Evolutionary conservation across 2,329 filamentous ascomycete species (phyloP).

Genomic region (Arthrobotrys conoides): DNA sequence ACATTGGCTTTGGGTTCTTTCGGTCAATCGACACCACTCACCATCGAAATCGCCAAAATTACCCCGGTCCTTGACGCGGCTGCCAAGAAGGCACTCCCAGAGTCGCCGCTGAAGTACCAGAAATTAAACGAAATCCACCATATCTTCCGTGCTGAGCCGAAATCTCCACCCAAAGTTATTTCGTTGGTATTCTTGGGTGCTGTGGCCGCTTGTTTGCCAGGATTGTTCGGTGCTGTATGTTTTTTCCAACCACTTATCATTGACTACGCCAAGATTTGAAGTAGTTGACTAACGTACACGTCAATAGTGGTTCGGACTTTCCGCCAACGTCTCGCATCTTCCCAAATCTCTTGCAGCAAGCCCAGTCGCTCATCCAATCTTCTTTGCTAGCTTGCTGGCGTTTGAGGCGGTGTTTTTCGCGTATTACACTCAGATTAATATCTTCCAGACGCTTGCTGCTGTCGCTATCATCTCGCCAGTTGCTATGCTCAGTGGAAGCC

Average conservation of each 20-base stretch:
- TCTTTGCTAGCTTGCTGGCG: slow-evolving; percentile 86
- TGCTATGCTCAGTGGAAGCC: slow-evolving; percentile 87
- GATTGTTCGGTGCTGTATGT: slow-evolving; percentile 77
- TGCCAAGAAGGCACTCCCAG: slow-evolving; percentile 70
- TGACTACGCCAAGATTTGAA: background rate
- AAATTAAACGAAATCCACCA: slow-evolving; percentile 89
- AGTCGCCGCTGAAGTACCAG: slow-evolving; percentile 80
- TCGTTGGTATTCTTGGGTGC: slow-evolving; percentile 82
- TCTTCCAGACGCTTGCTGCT: slow-evolving; percentile 88
- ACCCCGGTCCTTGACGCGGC: slow-evolving; percentile 74
- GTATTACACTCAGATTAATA: slow-evolving; percentile 92
- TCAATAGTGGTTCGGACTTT: slow-evolving; percentile 81
- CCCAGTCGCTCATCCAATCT: slow-evolving; percentile 84
- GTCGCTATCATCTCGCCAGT: slow-evolving; percentile 77
- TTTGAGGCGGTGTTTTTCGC: slow-evolving; percentile 95
- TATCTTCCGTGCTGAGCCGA: slow-evolving; percentile 84
- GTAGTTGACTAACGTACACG: slow-evolving; percentile 10
- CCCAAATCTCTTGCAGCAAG: slow-evolving; percentile 80
- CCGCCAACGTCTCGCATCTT: slow-evolving; percentile 85
- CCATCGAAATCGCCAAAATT: slow-evolving; percentile 74
- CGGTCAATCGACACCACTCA: slow-evolving; percentile 79
- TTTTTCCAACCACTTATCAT: slow-evolving; percentile 53
- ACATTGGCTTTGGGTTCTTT: slow-evolving; percentile 89
- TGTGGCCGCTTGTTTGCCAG: slow-evolving; percentile 80
- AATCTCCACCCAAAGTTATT: slow-evolving; percentile 83